These are phyloP conservation scores for Cardamine occulta DNA, from an alignment of 345 rosid species.

Conservation along the genomic window DNA sequence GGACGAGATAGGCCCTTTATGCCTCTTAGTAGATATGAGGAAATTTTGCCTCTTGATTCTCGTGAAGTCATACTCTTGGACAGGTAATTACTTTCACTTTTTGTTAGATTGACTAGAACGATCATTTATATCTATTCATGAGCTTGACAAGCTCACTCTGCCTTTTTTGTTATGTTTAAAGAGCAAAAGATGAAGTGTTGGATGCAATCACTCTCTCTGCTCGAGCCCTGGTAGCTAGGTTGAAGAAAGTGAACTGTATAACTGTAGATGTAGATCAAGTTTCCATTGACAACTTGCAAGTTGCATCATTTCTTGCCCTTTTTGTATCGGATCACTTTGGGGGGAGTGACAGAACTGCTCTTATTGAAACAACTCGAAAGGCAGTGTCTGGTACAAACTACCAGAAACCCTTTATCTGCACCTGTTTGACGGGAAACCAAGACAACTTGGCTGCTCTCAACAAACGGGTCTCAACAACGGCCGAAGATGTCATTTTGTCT, in stretches of 20 bases:
- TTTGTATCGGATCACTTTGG: conserved; percentile 99
- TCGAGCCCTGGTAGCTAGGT: conserved; percentile 59
- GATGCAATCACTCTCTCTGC: conserved; percentile 83
- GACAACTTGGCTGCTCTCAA: conserved; percentile 46
- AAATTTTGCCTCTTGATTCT: conserved; percentile 65
- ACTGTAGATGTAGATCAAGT: conserved; percentile 49
- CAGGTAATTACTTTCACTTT: conserved; percentile 56
- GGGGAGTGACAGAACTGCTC: conserved; percentile 75
- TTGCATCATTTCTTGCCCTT: conserved; percentile 83
- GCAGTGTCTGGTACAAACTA: conserved; percentile 85
- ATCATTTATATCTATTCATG: conserved; percentile 9
- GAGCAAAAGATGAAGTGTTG: conserved; percentile 83
- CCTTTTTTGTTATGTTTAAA: conserved; percentile 38
- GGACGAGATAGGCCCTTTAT: conserved; percentile 94
- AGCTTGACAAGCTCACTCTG: conserved; percentile 10
- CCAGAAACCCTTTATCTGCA: conserved; percentile 82
- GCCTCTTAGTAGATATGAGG: conserved; percentile 65
- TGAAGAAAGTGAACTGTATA: conserved; percentile 58
- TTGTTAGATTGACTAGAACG: background rate
- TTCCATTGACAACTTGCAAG: conserved; percentile 57
- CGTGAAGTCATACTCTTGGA: conserved; percentile 98
- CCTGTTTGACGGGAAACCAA: conserved; percentile 83
- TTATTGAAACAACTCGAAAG: conserved; percentile 72
- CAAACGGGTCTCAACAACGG: conserved; percentile 44
- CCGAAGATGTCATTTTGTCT: conserved; percentile 60